Percentiles rank a stretch among this genome's conserved stretches.
Conservation (phyloP, 2,329 filamentous ascomycete genomes). For the Paecilomyces fulvus region DNA sequence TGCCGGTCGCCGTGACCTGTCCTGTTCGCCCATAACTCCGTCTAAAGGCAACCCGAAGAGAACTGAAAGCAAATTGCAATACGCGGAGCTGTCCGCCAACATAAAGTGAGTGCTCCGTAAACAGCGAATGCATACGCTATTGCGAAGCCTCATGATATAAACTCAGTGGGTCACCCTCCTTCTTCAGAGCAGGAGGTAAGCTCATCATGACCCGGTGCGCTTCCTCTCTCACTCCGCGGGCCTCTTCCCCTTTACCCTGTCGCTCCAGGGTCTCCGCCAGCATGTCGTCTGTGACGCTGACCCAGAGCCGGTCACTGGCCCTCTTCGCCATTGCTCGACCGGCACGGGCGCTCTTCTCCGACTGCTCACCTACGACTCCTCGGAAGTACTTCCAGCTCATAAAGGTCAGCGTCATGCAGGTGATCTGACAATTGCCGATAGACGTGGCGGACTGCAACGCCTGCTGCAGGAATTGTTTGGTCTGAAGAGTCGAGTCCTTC, state of each 20-base stretch:
- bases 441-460: constrained; percentile 62
- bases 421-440: constrained; percentile 66
- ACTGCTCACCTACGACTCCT: constrained; percentile 71
- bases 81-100: not conserved
- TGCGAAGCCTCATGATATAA: not conserved
- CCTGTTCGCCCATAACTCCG: not conserved
- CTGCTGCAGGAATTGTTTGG: constrained; percentile 68
- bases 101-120: not conserved
- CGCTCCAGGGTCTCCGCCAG: constrained; percentile 66
- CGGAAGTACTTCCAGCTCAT: constrained; percentile 80
- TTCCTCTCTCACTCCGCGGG: constrained; percentile 37
- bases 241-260: constrained; percentile 55
- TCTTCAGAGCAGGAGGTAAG: constrained; percentile 29
- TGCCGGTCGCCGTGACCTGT: not conserved
- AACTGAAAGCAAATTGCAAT: not conserved
- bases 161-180: constrained; percentile 5
- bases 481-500: constrained; percentile 61
- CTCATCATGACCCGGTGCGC: constrained; percentile 32
- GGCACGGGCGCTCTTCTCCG: constrained; percentile 65
- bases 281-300: constrained; percentile 72
- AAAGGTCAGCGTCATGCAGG: constrained; percentile 74
- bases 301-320: constrained; percentile 66
- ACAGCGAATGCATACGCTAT: no score
- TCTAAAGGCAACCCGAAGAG: not conserved
- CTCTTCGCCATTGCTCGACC: constrained; percentile 59